Evolutionary conservation across 495 filamentous ascomycete genomes (phyloP).

Genomic region (Lasiosphaeriaceae sp.): DNA sequence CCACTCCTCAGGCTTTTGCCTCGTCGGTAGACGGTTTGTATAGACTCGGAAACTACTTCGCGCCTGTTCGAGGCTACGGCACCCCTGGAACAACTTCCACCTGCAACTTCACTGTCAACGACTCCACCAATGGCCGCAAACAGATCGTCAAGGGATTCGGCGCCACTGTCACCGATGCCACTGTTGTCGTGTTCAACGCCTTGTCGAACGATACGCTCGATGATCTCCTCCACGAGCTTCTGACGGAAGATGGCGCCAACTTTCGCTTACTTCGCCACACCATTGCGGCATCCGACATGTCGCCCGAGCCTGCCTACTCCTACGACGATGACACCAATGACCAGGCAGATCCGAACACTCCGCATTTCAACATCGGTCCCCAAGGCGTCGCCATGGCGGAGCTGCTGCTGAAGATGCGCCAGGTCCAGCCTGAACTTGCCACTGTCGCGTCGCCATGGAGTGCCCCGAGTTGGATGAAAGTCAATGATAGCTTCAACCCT

Average conservation of each 20-base stretch:
- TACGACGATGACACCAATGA: conserved; percentile 51
- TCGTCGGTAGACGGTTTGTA: too few relatives aligned
- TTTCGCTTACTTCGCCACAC: conserved; percentile 53
- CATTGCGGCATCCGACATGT: conserved; percentile 51
- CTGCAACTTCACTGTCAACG: conserved; percentile 48
- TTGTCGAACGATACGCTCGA: conserved; percentile 35
- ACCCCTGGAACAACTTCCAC: conserved; percentile 38
- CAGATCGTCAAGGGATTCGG: conserved; percentile 53
- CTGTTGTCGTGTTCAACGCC: conserved; percentile 48
- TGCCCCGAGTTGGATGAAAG: conserved; percentile 57
- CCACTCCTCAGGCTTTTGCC: too few relatives aligned
- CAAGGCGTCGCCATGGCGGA: conserved; percentile 51
- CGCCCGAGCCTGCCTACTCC: conserved; percentile 45
- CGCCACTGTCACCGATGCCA: conserved; percentile 53
- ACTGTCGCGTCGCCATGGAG: conserved; percentile 53
- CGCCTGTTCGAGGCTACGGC: conserved; percentile 12
- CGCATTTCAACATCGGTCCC: conserved; percentile 44
- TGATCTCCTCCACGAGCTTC: conserved; percentile 43
- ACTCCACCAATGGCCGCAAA: conserved; percentile 44
- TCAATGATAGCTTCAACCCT: conserved; percentile 48
- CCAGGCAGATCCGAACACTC: conserved; percentile 36
- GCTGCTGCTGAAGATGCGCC: conserved; percentile 40
- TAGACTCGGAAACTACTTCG: too few relatives aligned
- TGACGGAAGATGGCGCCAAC: conserved; percentile 44
- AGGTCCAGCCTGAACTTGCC: conserved; percentile 29